Conservation (phyloP, 345 rosid species). For the Hibiscus mutabilis region DNA sequence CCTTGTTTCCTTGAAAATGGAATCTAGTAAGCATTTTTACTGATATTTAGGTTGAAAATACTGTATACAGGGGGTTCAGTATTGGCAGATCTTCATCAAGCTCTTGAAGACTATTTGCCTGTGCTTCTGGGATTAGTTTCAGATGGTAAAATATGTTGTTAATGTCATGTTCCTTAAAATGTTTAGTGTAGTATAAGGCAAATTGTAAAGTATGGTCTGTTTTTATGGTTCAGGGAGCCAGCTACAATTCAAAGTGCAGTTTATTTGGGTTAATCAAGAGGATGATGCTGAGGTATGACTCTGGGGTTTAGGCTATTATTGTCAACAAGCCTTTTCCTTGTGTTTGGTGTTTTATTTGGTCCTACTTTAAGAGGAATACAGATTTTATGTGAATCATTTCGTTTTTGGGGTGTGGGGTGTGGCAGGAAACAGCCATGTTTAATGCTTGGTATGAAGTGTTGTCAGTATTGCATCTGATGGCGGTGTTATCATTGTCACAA, state of each 20-base stretch:
- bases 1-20: background rate
- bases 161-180: background rate
- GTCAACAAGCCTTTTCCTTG: background rate
- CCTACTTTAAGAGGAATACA: background rate
- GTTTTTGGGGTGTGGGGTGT: background rate
- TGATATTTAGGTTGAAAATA: constrained; percentile 17
- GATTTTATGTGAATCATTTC: constrained; percentile 13
- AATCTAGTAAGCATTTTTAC: background rate
- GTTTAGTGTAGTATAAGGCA: constrained; percentile 2
- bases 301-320: background rate
- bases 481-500: constrained; percentile 77
- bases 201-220: constrained; percentile 7
- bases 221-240: constrained; percentile 49
- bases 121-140: constrained; percentile 79
- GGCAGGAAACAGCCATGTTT: constrained; percentile 83
- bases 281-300: constrained; percentile 79
- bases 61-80: constrained; percentile 75
- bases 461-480: constrained; percentile 96
- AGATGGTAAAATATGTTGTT: constrained; percentile 49
- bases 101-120: constrained; percentile 94
- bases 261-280: constrained; percentile 91
- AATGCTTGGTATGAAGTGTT: constrained; percentile 95
- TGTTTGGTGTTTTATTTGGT: constrained; percentile 9
- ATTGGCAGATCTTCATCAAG: constrained; percentile 89
- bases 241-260: constrained; percentile 66